Evolutionary conservation across 2,329 filamentous ascomycete genomes (phyloP), one percentile per base, ranked within the genome.

Genomic region (Ophiostoma sp.): DNA sequence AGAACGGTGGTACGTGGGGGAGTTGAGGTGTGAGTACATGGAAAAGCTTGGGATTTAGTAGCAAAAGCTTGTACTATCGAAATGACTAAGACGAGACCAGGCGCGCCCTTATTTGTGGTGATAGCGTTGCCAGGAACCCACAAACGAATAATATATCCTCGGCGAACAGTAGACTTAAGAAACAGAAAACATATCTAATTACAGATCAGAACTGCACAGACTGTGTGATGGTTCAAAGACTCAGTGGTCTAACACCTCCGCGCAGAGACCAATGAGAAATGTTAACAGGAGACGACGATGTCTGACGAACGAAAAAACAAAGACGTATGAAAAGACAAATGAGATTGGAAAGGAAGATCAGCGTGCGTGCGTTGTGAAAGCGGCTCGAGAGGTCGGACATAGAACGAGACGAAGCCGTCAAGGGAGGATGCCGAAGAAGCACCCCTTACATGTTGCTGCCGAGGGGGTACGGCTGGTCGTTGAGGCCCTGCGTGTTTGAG

Each of bases 321-420:
- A 44, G 8, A 62, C 16, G 58, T 5, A 11, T 4, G n/a, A 27
- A 55, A 55, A 18, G 18, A 55, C 18, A 12, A 47, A 18, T 4
- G 47, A 16, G n/a, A 47, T 47, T 12, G 47, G 47, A n/a, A 16
- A 49, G 47, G 1, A 18, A 49, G 8, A 49, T 6, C 2, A n/a
- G 18, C 5, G 42, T 9, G 49, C 47, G 9, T n/a, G 47, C 18
- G 49, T 9, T 36, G 18, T 55, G 9, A 55, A 11, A 9, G 3
- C 49, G 49, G 49, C 27, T 27, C 27, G 49, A 36, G 49, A 27
- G 14, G 49, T n/a, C 49, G 49, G n/a, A 55, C 7, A 27, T 55
- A 55, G 49, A 55, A 55, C n/a, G n/a, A 55, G n/a, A 55, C 49
- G 40, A 62, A 27, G 58, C 38, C 36, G 36, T 62, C 58, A 62